A percentile compares a stretch with the other conserved stretches of the same genome.
Conservation (phyloP, 129 eudicot species). For the Artemisia tridentata region DNA sequence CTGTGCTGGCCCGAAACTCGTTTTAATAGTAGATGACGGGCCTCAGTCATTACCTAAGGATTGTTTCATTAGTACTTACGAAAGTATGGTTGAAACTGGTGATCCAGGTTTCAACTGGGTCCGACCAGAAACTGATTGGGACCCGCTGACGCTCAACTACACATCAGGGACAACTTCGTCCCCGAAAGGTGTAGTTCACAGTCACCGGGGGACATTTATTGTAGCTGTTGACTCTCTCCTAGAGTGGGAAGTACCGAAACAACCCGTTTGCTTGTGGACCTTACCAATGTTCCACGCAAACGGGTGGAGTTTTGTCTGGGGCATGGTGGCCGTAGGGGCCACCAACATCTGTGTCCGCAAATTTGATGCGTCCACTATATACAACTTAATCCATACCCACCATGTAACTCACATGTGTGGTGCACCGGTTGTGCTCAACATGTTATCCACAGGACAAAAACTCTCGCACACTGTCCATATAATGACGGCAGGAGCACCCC, state of each 20-base stretch:
- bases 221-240: slow-evolving; percentile 42
- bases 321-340: slow-evolving; percentile 72
- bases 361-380: slow-evolving; percentile 42
- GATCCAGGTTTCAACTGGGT: slow-evolving; percentile 51
- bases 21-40: slow-evolving; percentile 33
- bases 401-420: slow-evolving; percentile 79
- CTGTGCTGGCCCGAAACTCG: slow-evolving; percentile 23
- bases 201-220: slow-evolving; percentile 55
- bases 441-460: slow-evolving; percentile 35
- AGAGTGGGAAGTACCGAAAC: slow-evolving; percentile 57
- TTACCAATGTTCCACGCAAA: slow-evolving; percentile 82
- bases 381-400: slow-evolving; percentile 30
- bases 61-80: slow-evolving; percentile 26
- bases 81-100: slow-evolving; percentile 39
- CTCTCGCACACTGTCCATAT: slow-evolving; percentile 45
- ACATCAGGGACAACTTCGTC: slow-evolving; percentile 63
- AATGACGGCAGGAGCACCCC: slow-evolving; percentile 79
- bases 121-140: slow-evolving; percentile 50
- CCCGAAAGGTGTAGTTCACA: slow-evolving; percentile 58
- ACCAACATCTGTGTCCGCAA: slow-evolving; percentile 56
- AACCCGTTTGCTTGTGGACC: slow-evolving; percentile 60
- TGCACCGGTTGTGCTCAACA: slow-evolving; percentile 74
- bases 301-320: slow-evolving; percentile 76
- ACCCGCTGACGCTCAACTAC: slow-evolving; percentile 52
- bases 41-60: background rate